Percentiles rank a stretch among this genome's conserved stretches.
phyloP scores from a whole-genome alignment of 345 rosid genomes.

The Camelina sativa region DNA sequence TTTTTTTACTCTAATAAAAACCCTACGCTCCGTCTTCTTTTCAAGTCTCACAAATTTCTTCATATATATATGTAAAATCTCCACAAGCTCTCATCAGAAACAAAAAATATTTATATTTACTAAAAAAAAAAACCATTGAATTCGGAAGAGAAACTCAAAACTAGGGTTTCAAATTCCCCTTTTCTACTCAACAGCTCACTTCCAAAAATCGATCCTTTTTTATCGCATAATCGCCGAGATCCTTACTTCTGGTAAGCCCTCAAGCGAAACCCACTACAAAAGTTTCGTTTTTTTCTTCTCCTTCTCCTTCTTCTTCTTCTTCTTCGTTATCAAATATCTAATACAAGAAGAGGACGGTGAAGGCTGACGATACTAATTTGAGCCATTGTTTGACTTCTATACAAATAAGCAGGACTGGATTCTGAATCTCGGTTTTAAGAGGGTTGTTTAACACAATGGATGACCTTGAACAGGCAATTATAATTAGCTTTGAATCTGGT shows the following conservation, averaged over 20 bases:
- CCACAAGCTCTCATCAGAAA: not conserved
- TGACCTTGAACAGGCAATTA: conserved; percentile 80
- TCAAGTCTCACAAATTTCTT: not conserved
- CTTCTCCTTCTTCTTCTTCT: too few species aligned
- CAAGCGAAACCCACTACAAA: conserved; percentile 13
- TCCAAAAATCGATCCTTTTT: conserved; percentile 9
- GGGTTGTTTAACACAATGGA: conserved; percentile 56
- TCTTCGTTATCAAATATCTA: conserved; percentile 6
- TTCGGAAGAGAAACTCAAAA: conserved; percentile 2
- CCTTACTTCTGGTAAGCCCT: conserved; percentile 31
- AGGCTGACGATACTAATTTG: conserved; percentile 15
- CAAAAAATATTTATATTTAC: not conserved
- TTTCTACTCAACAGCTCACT: conserved; percentile 4
- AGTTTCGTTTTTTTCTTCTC: not conserved
- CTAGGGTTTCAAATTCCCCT: conserved; percentile 35
- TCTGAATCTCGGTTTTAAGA: conserved; percentile 36
- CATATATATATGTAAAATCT: not conserved
- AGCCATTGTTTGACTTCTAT: conserved; percentile 34
- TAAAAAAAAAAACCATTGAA: conserved; percentile 14
- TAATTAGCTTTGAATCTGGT: conserved; percentile 73
- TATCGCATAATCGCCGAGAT: conserved; percentile 14
- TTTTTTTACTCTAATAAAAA: too few species aligned
- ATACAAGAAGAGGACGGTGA: conserved; percentile 14
- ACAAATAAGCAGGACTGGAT: conserved; percentile 4
- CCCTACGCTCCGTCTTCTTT: too few species aligned